Evolutionary conservation across 2,329 filamentous ascomycete species (phyloP).

Genomic region (Lecanicillium sp.): DNA sequence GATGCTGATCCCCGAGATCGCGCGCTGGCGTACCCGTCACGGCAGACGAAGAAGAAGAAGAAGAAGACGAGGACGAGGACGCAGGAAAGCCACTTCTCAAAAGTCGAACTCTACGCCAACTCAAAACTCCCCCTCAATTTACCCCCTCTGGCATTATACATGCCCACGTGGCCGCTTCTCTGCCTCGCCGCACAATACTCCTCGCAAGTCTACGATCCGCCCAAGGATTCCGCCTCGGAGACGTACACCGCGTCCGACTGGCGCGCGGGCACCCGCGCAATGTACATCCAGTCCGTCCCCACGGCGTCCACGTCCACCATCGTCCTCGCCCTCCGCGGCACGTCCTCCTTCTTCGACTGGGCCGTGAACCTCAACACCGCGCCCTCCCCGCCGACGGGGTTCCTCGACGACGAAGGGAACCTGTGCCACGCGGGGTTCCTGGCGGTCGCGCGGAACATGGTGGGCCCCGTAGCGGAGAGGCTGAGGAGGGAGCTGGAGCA

Average conservation of each 20-base stretch:
- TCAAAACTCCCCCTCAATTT: conserved; percentile 64
- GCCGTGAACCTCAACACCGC: conserved; percentile 70
- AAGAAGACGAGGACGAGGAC: conserved; percentile 20
- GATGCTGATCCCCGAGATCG: conserved; percentile 12
- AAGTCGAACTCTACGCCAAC: conserved; percentile 74
- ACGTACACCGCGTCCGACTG: conserved; percentile 63
- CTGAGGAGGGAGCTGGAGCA: conserved; percentile 62
- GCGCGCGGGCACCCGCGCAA: conserved; percentile 71
- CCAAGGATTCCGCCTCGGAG: conserved; percentile 55
- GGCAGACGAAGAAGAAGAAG: conserved; percentile 24
- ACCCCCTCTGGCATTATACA: conserved; percentile 61
- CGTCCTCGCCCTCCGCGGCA: conserved; percentile 78
- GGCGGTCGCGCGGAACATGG: conserved; percentile 67
- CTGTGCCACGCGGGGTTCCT: conserved; percentile 78
- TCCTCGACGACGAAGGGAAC: conserved; percentile 73
- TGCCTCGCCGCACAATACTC: conserved; percentile 76
- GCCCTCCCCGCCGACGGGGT: conserved; percentile 59
- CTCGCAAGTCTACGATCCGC: conserved; percentile 63
- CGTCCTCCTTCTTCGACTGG: conserved; percentile 79
- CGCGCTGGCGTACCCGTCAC: not conserved
- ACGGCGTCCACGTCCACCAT: conserved; percentile 73
- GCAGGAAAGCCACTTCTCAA: conserved; percentile 50
- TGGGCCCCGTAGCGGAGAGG: conserved; percentile 63
- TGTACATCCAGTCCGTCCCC: conserved; percentile 75
- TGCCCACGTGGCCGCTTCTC: conserved; percentile 69